phyloP scores from a whole-genome alignment of 345 rosid species.

The Rhodamnia argentea region DNA sequence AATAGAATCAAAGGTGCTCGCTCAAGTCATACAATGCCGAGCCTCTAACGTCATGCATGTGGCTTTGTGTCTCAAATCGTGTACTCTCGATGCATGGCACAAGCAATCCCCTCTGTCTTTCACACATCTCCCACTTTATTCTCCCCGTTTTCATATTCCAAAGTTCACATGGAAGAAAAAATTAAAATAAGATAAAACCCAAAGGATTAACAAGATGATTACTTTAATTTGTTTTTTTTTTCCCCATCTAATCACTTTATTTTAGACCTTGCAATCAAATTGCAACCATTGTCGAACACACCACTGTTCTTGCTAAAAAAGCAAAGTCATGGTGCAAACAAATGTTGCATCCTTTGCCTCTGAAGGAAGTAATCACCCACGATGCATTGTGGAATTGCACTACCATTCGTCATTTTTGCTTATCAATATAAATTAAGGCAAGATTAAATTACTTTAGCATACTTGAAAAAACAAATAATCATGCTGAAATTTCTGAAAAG shows the following conservation, averaged over 20 bases:
- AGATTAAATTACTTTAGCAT: not conserved
- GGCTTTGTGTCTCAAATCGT: not conserved
- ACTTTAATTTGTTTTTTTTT: not conserved
- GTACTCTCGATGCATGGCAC: not conserved
- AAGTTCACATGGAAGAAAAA: not conserved
- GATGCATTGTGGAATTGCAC: not conserved
- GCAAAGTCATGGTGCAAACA: not conserved
- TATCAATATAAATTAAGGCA: not conserved
- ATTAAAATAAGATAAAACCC: not conserved
- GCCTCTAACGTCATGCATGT: not conserved
- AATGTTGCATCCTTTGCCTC: not conserved
- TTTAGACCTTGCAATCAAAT: not conserved
- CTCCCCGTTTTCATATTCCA: not conserved
- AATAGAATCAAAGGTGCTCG: not conserved
- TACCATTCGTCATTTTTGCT: not conserved
- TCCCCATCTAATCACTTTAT: not conserved
- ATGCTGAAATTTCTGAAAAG: not conserved
- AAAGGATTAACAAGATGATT: not conserved
- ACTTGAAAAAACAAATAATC: not conserved
- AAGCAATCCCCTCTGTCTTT: constrained; percentile 1
- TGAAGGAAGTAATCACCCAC: not conserved
- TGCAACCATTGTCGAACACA: not conserved
- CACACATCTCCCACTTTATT: not conserved
- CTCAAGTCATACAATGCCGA: not conserved
- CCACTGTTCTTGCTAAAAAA: not conserved